Percentiles rank a stretch among this genome's conserved stretches.
Conservation (phyloP, 2,329 filamentous ascomycete genomes). For the Bipolaris sorokiniana region DNA sequence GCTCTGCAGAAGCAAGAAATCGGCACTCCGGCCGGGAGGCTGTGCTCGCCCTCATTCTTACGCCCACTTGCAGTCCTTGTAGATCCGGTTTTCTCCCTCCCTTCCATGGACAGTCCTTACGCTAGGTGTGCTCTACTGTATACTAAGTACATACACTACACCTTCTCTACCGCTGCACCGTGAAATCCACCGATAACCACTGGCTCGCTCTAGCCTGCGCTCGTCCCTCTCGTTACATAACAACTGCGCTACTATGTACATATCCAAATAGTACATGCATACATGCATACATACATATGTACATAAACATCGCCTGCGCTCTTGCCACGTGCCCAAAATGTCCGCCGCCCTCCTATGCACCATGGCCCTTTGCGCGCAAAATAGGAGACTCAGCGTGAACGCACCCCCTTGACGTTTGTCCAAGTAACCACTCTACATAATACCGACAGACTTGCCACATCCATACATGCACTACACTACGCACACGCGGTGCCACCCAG, state of each 20-base stretch:
- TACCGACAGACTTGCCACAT: no score
- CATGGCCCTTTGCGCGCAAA: conserved; percentile 1
- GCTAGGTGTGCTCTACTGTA: not conserved
- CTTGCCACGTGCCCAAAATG: not conserved
- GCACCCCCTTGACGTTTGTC: not conserved
- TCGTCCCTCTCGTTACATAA: not conserved
- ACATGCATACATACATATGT: not conserved
- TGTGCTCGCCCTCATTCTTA: conserved; percentile 15
- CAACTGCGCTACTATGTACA: not conserved
- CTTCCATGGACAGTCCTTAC: not conserved
- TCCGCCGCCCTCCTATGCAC: not conserved
- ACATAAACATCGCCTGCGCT: not conserved
- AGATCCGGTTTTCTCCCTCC: conserved; percentile 5
- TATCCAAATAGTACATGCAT: not conserved
- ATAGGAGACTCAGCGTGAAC: not conserved
- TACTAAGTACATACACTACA: no score
- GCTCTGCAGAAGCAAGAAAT: conserved; percentile 20
- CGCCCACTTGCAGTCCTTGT: conserved; percentile 14
- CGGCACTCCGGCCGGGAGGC: conserved; percentile 10
- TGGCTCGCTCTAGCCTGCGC: not conserved
- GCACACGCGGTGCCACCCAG: not conserved
- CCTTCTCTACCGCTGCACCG: not conserved
- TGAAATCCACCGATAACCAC: not conserved
- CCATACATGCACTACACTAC: no score
- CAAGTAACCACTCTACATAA: no score